These are phyloP conservation scores for Mentha longifolia DNA, from an alignment of 257 asterid genomes.

Conservation along the genomic window DNA sequence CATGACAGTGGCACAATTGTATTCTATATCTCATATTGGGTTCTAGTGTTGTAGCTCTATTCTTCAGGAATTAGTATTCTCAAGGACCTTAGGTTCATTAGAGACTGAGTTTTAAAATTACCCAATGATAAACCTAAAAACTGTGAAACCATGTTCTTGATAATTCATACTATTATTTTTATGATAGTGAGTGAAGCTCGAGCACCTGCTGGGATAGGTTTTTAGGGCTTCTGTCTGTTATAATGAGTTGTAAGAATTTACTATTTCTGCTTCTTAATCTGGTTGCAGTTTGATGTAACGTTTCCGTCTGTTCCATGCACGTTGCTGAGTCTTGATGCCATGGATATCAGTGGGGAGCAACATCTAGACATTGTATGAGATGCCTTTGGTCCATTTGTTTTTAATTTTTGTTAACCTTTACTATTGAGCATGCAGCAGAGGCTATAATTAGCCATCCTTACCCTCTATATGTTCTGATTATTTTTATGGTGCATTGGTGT, in stretches of 20 bases:
- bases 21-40: conserved; percentile 28
- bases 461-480: conserved; percentile 22
- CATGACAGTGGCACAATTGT: neutral
- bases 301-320: conserved; percentile 90
- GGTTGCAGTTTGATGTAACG: conserved; percentile 89
- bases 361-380: conserved; percentile 85
- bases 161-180: neutral
- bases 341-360: conserved; percentile 99
- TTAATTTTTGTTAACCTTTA: conserved; percentile 6
- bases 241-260: conserved; percentile 25
- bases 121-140: conserved; percentile 4
- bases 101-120: neutral
- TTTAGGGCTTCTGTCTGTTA: conserved; percentile 24
- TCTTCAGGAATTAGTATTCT: conserved; percentile 14
- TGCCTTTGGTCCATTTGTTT: conserved; percentile 31
- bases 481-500: conserved; percentile 22
- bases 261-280: conserved; percentile 20
- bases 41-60: neutral
- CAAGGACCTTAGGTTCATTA: neutral
- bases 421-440: conserved; percentile 22
- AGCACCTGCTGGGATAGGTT: neutral
- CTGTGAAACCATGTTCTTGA: conserved; percentile 1
- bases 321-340: conserved; percentile 91
- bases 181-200: conserved; percentile 12
- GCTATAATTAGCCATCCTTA: conserved; percentile 13